Base-by-base conservation (phyloP, 805 yeast genomes). In the Grigorovia jiainica region DNA sequence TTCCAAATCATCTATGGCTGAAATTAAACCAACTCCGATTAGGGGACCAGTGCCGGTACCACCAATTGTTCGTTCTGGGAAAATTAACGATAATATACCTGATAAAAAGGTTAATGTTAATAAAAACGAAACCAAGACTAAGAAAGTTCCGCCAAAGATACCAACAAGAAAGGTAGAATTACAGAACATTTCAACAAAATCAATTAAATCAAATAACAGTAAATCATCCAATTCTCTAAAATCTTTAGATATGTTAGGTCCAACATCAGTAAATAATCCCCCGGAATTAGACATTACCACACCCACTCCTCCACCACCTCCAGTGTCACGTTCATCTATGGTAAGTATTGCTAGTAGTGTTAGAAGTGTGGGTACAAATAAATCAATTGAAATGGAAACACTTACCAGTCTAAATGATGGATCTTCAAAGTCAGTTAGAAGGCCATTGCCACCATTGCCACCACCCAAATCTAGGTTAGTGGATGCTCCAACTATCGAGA, bases 301-400 rank as follows among this genome's bases (percentile, higher is more conserved):
- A 7, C 46, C 49, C 3, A 42, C 49, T 19, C 54, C 61, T 8
- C 46, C 47, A 11, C 46, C 50, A 5, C 45, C 51, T 5, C 39
- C 39, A 17, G 10, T 8, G n/a, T 42, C 44, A 33, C 38, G 38
- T 29, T 24, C 37, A 8, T 16, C 39, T 20, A 7, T 13, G 11
- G 16, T 19, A 11, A 38, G 35, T 3, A n/a, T n/a, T 15, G 24
- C 25, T 21, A 27, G 23, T n/a, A 17, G 17, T 5, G 7, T 29
- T 11, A 23, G 24, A 7, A 32, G 25, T 10, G 18, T 10, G 17
- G 23, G 16, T n/a, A 15, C 8, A 13, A 34, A 11, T 13, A 20
- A 25, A 4, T 24, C 20, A 4, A 16, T 36, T 10, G 32, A 36
- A 17, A 36, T 36, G 38, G 18, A 36, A 20, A 16, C 21, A 6